phyloP scores from a whole-genome alignment of 805 yeast genomes.

The Komagataella ulmi region DNA sequence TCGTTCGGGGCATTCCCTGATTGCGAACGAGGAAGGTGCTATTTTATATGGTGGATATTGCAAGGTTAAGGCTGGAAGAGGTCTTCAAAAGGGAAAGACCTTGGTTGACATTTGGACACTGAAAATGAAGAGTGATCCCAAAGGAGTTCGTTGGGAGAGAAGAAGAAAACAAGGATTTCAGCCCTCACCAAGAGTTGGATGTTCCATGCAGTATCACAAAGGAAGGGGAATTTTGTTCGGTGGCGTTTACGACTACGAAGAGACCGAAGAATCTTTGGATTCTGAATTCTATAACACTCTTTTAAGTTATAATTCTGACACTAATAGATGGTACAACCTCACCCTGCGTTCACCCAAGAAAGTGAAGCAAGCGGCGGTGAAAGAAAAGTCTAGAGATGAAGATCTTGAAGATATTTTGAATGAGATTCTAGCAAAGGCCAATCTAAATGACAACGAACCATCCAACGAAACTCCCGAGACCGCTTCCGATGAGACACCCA shows the following conservation, averaged over 20 bases:
- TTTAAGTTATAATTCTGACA: constrained; percentile 70
- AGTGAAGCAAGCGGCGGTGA: constrained; percentile 15
- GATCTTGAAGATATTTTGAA: constrained; percentile 77
- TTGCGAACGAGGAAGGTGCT: constrained; percentile 73
- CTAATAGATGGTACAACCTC: constrained; percentile 79
- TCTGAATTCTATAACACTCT: constrained; percentile 75
- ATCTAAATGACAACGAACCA: constrained; percentile 40
- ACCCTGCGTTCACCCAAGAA: constrained; percentile 47
- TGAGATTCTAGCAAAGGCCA: constrained; percentile 60
- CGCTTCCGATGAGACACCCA: constrained; percentile 19
- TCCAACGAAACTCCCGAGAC: constrained; percentile 19
- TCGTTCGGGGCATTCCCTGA: constrained; percentile 82
- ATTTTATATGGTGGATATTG: constrained; percentile 88
- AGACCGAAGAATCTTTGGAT: constrained; percentile 84
- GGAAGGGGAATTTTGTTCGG: constrained; percentile 91
- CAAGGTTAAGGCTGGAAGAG: constrained; percentile 82
- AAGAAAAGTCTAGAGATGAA: constrained; percentile 48
- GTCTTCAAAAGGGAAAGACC: constrained; percentile 83
- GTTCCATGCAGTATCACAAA: constrained; percentile 77
- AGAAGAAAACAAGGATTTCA: constrained; percentile 80
- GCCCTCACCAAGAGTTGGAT: constrained; percentile 91
- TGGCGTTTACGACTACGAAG: constrained; percentile 91
- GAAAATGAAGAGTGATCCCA: constrained; percentile 75
- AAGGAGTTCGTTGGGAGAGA: constrained; percentile 76
- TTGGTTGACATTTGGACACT: constrained; percentile 77